Percentiles rank a stretch among this genome's conserved stretches.
Conservation (phyloP, 805 yeast species). For the Lipomyces chichibuensis region DNA sequence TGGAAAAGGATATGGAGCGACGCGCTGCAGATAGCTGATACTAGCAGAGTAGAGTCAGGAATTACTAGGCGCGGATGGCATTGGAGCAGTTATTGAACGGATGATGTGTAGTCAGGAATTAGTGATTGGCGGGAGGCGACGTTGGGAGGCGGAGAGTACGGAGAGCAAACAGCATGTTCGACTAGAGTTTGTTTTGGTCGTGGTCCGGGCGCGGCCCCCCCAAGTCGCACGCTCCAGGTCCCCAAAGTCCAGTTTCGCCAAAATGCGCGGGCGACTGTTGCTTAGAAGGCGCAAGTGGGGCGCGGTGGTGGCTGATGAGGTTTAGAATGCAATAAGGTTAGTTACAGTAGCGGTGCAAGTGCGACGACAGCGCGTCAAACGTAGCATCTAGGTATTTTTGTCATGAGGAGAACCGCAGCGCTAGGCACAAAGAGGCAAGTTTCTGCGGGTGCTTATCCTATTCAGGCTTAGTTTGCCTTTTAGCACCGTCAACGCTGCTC, state of each 20-base stretch:
- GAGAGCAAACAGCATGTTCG: conserved; percentile 13
- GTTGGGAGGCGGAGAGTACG: background rate
- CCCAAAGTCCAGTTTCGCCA: conserved; percentile 12
- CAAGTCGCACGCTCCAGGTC: background rate
- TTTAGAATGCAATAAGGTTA: background rate
- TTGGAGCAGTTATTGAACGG: background rate
- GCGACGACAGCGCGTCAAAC: background rate
- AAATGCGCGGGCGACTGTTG: conserved; percentile 8
- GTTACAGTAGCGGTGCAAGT: background rate
- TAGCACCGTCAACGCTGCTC: background rate
- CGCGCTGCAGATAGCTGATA: background rate
- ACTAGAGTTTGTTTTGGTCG: conserved; percentile 21
- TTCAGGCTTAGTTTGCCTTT: background rate
- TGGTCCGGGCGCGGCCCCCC: conserved; percentile 6
- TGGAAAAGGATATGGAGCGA: background rate
- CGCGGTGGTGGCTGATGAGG: background rate
- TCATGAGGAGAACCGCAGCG: background rate
- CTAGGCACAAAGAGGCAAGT: background rate
- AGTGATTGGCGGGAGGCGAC: background rate
- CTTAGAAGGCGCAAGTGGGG: background rate
- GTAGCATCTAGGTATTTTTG: background rate
- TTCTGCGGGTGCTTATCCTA: background rate
- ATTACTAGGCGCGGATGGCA: background rate
- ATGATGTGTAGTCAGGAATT: background rate
- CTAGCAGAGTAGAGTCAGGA: background rate